Percentiles rank a stretch among this genome's conserved stretches.
Evolutionary conservation across 768 basidiomycete genomes (phyloP).

Genomic region (Agaricus bisporus): DNA sequence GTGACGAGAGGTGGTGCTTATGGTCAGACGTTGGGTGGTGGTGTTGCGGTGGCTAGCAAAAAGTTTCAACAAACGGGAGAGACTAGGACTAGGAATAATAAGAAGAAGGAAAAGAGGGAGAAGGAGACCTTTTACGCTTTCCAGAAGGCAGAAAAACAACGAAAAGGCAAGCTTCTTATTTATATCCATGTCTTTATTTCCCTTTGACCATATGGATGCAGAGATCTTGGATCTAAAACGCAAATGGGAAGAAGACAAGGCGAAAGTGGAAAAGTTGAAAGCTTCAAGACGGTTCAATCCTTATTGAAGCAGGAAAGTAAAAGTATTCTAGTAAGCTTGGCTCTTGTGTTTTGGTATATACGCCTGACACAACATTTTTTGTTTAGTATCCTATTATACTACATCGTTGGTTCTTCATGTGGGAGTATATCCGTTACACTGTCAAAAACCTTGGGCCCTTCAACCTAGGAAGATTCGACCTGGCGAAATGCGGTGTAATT

Average conservation of each 20-base stretch:
- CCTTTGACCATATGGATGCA: slow-evolving; percentile 21
- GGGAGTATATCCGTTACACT: not conserved
- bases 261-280: slow-evolving; percentile 75
- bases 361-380: too few species aligned
- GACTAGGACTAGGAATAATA: slow-evolving; percentile 34
- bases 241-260: slow-evolving; percentile 87
- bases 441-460: slow-evolving; percentile 3
- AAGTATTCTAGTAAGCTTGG: not conserved
- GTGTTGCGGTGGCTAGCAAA: slow-evolving; percentile 58
- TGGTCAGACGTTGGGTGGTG: slow-evolving; percentile 83
- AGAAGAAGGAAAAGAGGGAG: slow-evolving; percentile 58
- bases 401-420: not conserved
- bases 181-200: not conserved
- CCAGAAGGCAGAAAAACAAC: slow-evolving; percentile 86
- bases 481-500: slow-evolving; percentile 16
- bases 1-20: slow-evolving; percentile 91
- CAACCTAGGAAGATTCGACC: too few species aligned
- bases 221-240: slow-evolving; percentile 69
- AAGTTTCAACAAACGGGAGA: slow-evolving; percentile 56
- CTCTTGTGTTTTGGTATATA: not conserved
- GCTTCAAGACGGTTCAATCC: slow-evolving; percentile 81
- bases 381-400: too few species aligned
- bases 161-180: slow-evolving; percentile 51
- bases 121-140: slow-evolving; percentile 83
- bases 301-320: slow-evolving; percentile 39